Conservation (phyloP, 106 monocot genomes). For the Narthecium ossifragum region DNA sequence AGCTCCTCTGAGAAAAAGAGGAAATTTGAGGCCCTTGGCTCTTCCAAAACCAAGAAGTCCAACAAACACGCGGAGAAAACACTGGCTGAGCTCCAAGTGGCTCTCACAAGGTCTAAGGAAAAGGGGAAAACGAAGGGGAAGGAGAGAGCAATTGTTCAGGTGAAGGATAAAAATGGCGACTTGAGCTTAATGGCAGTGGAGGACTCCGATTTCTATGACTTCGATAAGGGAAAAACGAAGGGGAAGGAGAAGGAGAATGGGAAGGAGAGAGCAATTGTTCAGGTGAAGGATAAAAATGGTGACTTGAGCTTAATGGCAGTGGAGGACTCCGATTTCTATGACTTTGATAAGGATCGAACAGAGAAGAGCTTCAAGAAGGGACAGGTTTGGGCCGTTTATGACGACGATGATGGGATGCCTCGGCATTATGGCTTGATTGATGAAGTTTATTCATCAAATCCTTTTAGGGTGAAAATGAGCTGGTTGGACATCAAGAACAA, state of each 20-base stretch:
- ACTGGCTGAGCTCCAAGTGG: constrained; percentile 55
- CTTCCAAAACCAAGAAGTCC: constrained; percentile 11
- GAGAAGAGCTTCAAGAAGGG: constrained; percentile 79
- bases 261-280: background rate
- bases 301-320: constrained; percentile 62
- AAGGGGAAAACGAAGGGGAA: constrained; percentile 1
- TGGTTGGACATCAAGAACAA: constrained; percentile 62
- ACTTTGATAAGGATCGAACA: constrained; percentile 67
- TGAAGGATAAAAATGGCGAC: constrained; percentile 24
- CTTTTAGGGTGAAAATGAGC: constrained; percentile 57
- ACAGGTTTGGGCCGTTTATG: constrained; percentile 88
- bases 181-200: constrained; percentile 65
- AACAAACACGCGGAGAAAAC: constrained; percentile 53
- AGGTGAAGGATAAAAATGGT: constrained; percentile 12
- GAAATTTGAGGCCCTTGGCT: constrained; percentile 5
- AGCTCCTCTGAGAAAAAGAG: no score
- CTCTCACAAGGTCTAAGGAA: constrained; percentile 13
- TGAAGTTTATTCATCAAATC: constrained; percentile 33
- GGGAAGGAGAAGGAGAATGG: constrained; percentile 15
- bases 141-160: background rate
- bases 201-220: constrained; percentile 94
- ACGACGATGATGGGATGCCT: constrained; percentile 90
- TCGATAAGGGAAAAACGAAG: constrained; percentile 33
- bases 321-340: constrained; percentile 92
- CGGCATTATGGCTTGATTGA: constrained; percentile 73